Percentiles rank a stretch among this genome's conserved stretches.
Conservation (phyloP, 176 grass and related monocot species). For the Rhynchospora breviuscula region DNA sequence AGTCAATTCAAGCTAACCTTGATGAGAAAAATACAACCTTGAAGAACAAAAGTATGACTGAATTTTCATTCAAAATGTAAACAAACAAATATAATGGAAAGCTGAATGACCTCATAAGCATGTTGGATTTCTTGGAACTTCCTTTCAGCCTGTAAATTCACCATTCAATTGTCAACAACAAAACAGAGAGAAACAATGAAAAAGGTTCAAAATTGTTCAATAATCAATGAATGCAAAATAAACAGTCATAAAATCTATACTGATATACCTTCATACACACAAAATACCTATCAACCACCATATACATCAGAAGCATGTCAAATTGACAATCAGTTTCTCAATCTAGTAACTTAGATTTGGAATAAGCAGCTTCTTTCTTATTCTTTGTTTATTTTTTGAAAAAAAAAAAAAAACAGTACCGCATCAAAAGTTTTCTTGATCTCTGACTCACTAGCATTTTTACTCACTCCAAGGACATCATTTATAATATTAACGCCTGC, state of each 20-base stretch:
- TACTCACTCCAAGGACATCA: constrained; percentile 71
- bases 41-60: neutral
- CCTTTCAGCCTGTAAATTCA: constrained; percentile 56
- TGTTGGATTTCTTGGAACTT: constrained; percentile 98
- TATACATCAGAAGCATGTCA: constrained; percentile 4
- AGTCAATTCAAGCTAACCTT: neutral
- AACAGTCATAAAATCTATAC: neutral
- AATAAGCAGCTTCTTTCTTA: neutral
- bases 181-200: neutral
- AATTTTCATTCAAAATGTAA: neutral
- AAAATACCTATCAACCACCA: neutral
- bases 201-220: neutral
- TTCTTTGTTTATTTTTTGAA: neutral
- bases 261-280: neutral
- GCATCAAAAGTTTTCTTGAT: constrained; percentile 84
- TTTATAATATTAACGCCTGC: too few relatives aligned
- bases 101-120: constrained; percentile 70
- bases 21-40: neutral
- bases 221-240: constrained; percentile 4
- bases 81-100: neutral
- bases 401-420: constrained; percentile 34
- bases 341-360: neutral
- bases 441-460: constrained; percentile 53
- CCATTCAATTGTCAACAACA: neutral
- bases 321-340: neutral